Evolutionary conservation across 306 rosid genomes (phyloP).

Genomic region (Dryas octopetala): DNA sequence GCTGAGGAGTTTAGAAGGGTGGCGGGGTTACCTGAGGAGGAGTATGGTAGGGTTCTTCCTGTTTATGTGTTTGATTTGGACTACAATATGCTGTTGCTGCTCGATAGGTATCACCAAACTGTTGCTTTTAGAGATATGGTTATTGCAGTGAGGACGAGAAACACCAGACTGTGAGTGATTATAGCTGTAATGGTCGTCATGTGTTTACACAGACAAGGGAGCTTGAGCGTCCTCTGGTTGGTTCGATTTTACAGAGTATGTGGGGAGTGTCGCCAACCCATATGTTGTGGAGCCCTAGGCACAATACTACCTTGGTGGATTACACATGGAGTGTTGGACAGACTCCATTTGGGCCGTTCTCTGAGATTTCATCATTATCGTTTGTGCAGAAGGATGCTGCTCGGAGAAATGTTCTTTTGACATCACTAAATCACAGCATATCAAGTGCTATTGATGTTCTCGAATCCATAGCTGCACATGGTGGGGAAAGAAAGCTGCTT

Average conservation of each 20-base stretch:
- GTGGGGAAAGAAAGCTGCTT: conserved; percentile 79
- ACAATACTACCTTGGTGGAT: conserved; percentile 81
- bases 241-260: conserved; percentile 93
- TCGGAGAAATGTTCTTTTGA: conserved; percentile 73
- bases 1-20: conserved; percentile 64
- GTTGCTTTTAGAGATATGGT: conserved; percentile 96
- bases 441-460: conserved; percentile 70
- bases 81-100: conserved; percentile 43
- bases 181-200: conserved; percentile 81
- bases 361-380: conserved; percentile 63
- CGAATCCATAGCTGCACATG: conserved; percentile 66
- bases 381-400: conserved; percentile 98
- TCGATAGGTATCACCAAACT: conserved; percentile 87
- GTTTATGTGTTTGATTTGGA: conserved; percentile 94
- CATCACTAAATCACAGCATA: conserved; percentile 65
- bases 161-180: conserved; percentile 93
- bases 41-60: conserved; percentile 66
- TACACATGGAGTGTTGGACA: conserved; percentile 97
- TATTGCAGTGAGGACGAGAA: conserved; percentile 84
- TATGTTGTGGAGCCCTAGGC: conserved; percentile 79
- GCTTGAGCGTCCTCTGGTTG: conserved; percentile 87
- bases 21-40: conserved; percentile 67
- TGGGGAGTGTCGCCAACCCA: conserved; percentile 99
- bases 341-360: conserved; percentile 95
- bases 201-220: conserved; percentile 70